These are phyloP conservation scores for Perkinsus olseni DNA, from an alignment of 169 alveolate genomes.

Conservation along the genomic window DNA sequence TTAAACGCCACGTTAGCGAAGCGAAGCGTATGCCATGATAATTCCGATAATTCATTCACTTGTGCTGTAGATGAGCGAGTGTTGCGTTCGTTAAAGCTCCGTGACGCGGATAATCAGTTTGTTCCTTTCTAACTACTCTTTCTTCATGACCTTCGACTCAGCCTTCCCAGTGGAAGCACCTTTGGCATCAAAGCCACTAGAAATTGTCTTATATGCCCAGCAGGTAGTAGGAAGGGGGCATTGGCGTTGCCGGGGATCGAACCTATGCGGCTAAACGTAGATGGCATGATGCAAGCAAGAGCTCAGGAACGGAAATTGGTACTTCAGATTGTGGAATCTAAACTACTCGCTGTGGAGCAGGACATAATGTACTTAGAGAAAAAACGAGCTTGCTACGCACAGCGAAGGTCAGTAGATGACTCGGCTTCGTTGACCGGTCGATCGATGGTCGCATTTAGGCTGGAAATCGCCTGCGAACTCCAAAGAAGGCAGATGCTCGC, in stretches of 20 bases:
- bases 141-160: not conserved
- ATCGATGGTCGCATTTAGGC: not conserved
- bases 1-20: not conserved
- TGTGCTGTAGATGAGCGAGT: not conserved
- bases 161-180: conserved; percentile 1
- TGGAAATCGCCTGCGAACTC: not conserved
- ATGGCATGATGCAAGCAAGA: no score
- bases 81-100: not conserved
- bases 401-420: not conserved
- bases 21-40: not conserved
- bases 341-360: not conserved
- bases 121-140: not conserved
- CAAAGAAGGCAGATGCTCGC: not conserved
- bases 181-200: not conserved
- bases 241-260: not conserved
- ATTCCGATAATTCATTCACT: not conserved
- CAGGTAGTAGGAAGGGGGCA: not conserved
- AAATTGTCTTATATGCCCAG: not conserved
- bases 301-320: not conserved
- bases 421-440: not conserved
- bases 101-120: not conserved
- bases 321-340: not conserved
- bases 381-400: not conserved
- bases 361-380: not conserved
- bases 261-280: not conserved